phyloP scores from a whole-genome alignment of 495 filamentous ascomycete genomes.

The Rhypophila decipiens region DNA sequence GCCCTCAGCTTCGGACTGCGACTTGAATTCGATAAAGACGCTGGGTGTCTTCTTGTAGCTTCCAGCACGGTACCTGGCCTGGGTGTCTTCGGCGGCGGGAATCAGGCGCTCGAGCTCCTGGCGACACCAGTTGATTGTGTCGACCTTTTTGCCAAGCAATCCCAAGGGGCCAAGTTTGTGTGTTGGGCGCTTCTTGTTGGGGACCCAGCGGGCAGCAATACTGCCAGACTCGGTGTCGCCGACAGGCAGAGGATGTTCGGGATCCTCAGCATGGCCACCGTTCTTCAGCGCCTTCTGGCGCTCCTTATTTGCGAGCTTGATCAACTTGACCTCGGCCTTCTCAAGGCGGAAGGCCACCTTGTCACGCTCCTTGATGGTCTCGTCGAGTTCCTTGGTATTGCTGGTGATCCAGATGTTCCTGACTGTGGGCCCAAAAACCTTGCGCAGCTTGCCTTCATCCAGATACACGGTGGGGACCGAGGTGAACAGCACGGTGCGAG shows the following conservation, averaged over 20 bases:
- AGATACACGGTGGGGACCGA: slow-evolving; percentile 74
- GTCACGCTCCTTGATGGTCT: slow-evolving; percentile 80
- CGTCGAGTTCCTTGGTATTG: slow-evolving; percentile 73
- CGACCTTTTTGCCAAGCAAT: slow-evolving; percentile 86
- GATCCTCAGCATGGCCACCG: slow-evolving; percentile 38
- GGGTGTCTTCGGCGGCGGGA: slow-evolving; percentile 70
- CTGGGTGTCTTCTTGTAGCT: slow-evolving; percentile 62
- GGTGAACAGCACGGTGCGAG: slow-evolving; percentile 87
- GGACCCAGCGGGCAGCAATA: slow-evolving; percentile 72
- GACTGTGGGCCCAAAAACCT: slow-evolving; percentile 72
- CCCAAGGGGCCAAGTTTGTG: slow-evolving; percentile 70
- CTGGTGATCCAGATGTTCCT: slow-evolving; percentile 82
- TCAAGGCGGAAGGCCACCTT: slow-evolving; percentile 80
- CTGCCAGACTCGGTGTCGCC: slow-evolving; percentile 63
- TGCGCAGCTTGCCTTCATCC: slow-evolving; percentile 63
- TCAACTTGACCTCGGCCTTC: slow-evolving; percentile 80
- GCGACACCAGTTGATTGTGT: slow-evolving; percentile 91
- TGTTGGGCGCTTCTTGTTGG: slow-evolving; percentile 74
- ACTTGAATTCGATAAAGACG: slow-evolving; percentile 84
- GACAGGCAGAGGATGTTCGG: slow-evolving; percentile 42
- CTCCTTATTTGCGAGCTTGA: slow-evolving; percentile 71
- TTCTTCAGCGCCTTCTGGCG: slow-evolving; percentile 74
- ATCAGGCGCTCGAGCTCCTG: slow-evolving; percentile 72
- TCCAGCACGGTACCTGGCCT: slow-evolving; percentile 65
- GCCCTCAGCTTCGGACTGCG: slow-evolving; percentile 74